Percentiles rank a stretch among this genome's conserved stretches.
These are phyloP conservation scores for Boletus tylopilopsis DNA, from an alignment of 768 basidiomycete species.

Conservation along the genomic window DNA sequence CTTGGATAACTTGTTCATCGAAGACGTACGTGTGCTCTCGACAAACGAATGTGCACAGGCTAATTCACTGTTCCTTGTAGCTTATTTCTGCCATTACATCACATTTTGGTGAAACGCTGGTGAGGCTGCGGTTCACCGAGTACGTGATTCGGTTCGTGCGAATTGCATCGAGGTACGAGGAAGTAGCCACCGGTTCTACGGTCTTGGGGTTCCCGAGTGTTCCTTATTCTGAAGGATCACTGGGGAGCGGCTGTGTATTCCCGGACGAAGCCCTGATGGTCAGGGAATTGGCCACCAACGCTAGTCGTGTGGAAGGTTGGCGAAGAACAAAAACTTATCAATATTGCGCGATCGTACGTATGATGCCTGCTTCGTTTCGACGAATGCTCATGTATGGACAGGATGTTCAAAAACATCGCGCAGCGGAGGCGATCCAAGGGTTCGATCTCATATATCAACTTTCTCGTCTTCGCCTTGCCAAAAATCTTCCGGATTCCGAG, in stretches of 20 bases:
- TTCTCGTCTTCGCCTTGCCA: constrained; percentile 70
- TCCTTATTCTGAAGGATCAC: constrained; percentile 40
- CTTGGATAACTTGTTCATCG: constrained; percentile 84
- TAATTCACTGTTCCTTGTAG: constrained; percentile 28
- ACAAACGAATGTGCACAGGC: no score
- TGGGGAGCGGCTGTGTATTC: constrained; percentile 84
- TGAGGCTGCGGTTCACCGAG: constrained; percentile 86
- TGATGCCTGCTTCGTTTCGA: background rate
- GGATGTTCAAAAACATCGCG: constrained; percentile 62
- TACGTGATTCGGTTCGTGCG: constrained; percentile 86
- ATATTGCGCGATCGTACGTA: constrained; percentile 62
- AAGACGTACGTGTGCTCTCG: constrained; percentile 63
- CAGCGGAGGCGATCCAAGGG: constrained; percentile 60
- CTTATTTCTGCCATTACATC: constrained; percentile 83
- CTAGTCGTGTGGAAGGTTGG: constrained; percentile 92
- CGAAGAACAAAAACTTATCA: constrained; percentile 77
- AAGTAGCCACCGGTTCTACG: constrained; percentile 68
- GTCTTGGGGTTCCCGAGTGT: constrained; percentile 67
- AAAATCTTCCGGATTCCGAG: constrained; percentile 69
- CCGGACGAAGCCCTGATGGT: constrained; percentile 61
- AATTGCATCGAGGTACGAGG: constrained; percentile 88
- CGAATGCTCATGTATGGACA: constrained; percentile 29
- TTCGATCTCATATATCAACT: constrained; percentile 89
- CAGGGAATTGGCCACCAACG: constrained; percentile 72
- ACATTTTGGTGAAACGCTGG: constrained; percentile 86